Evolutionary conservation across 208 protist species (phyloP).

Genomic region (Crithidia thermophila): DNA sequence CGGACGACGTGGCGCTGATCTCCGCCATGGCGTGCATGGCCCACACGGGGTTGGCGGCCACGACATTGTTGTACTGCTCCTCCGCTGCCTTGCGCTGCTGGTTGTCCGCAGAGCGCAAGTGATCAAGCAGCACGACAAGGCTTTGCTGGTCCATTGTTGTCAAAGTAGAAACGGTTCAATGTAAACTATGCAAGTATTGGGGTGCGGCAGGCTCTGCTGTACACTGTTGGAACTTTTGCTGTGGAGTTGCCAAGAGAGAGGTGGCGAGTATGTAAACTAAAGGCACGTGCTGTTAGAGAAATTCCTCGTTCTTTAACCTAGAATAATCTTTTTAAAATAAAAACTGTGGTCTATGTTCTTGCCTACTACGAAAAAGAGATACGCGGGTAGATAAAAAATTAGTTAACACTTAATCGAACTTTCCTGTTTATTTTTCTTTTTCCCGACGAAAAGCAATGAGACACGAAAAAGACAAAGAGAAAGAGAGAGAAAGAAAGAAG

Average conservation of each 20-base stretch:
- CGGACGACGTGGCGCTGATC: constrained; percentile 51
- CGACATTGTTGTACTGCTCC: constrained; percentile 63
- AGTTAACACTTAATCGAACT: not conserved
- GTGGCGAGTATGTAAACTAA: too few species aligned
- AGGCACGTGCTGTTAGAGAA: too few species aligned
- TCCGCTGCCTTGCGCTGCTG: constrained; percentile 69
- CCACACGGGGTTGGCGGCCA: constrained; percentile 43
- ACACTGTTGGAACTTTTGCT: too few species aligned
- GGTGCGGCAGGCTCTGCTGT: not conserved
- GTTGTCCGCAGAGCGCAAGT: constrained; percentile 69
- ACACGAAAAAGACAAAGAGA: not conserved
- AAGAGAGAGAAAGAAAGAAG: not conserved
- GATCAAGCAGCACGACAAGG: constrained; percentile 47
- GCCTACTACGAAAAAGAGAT: too few species aligned
- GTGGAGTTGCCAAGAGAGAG: too few species aligned
- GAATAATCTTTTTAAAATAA: not conserved
- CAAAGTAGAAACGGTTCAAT: constrained; percentile 7
- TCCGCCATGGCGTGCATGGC: constrained; percentile 71
- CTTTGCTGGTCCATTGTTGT: constrained; percentile 50
- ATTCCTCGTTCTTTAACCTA: not conserved
- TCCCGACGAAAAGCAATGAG: not conserved
- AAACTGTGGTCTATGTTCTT: not conserved
- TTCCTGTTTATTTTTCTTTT: not conserved
- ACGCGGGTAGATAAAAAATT: not conserved
- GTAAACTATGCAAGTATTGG: constrained; percentile 17